Percentiles rank a stretch among this genome's conserved stretches.
Evolutionary conservation across 2,329 filamentous ascomycete species (phyloP).

Genomic region (Cladosporium sp.): DNA sequence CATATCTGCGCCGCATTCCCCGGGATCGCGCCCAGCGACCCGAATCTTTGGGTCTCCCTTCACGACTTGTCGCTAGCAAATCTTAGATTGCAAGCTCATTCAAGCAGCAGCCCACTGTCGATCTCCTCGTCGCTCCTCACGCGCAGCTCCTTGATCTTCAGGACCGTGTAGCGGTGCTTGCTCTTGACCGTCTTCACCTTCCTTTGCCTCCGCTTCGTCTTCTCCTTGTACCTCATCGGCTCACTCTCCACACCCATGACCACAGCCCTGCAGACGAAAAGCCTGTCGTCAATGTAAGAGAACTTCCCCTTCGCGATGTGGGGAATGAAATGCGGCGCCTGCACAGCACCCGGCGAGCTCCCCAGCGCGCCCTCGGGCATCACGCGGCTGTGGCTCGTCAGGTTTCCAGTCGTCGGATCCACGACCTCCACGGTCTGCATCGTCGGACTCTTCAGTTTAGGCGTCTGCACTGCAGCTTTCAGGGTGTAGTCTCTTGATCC

Average conservation of each 20-base stretch:
- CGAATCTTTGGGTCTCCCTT: too few species aligned
- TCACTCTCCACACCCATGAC: constrained; percentile 78
- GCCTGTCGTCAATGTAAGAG: constrained; percentile 66
- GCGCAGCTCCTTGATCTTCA: constrained; percentile 76
- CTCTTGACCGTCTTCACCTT: constrained; percentile 70
- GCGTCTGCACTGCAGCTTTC: constrained; percentile 58
- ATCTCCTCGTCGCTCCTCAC: constrained; percentile 43
- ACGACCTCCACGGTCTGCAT: constrained; percentile 2
- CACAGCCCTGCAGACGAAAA: constrained; percentile 79
- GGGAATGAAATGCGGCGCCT: constrained; percentile 32
- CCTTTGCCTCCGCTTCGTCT: constrained; percentile 60
- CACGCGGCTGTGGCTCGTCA: constrained; percentile 20
- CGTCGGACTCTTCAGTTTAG: constrained; percentile 23
- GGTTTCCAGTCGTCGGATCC: constrained; percentile 19
- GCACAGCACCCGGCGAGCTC: constrained; percentile 16
- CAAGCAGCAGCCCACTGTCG: not conserved
- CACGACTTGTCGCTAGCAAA: too few species aligned
- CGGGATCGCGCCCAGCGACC: too few species aligned
- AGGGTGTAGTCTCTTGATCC: constrained; percentile 88
- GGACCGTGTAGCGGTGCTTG: constrained; percentile 83
- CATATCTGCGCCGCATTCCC: too few species aligned
- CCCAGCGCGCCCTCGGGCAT: constrained; percentile 26
- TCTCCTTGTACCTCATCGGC: constrained; percentile 50
- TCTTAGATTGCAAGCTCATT: too few species aligned
- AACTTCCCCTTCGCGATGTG: constrained; percentile 33